Conservation (phyloP, 176 grass and related monocot species). For the Musa itinerans region DNA sequence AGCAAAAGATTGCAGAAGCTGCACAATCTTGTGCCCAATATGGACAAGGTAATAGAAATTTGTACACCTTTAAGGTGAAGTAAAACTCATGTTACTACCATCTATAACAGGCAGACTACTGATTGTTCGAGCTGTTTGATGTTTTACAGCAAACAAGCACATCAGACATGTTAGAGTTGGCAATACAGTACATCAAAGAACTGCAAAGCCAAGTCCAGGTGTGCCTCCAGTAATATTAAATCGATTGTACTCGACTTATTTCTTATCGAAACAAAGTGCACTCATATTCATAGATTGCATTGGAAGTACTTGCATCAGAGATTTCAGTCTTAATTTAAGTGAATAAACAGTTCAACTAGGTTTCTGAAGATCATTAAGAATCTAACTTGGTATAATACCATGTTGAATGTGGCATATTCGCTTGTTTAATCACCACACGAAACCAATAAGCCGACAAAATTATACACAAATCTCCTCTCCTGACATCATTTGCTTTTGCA, state of each 20-base stretch:
- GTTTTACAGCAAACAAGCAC: slow-evolving; percentile 87
- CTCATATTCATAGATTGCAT: no score
- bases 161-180: slow-evolving; percentile 90
- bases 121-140: not conserved
- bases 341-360: no score
- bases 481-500: slow-evolving; percentile 26
- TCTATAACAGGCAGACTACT: not conserved
- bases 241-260: no score
- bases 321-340: no score
- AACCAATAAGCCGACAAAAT: not conserved
- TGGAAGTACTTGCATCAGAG: no score
- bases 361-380: not conserved
- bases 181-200: slow-evolving; percentile 76
- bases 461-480: not conserved
- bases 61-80: not conserved
- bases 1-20: slow-evolving; percentile 81
- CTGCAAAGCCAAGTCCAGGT: slow-evolving; percentile 75
- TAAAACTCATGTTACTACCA: not conserved
- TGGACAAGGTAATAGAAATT: slow-evolving; percentile 57
- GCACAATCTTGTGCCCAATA: slow-evolving; percentile 78
- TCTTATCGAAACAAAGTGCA: no score
- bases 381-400: not conserved
- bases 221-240: not conserved
- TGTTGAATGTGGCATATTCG: not conserved
- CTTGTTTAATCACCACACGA: not conserved